These are phyloP conservation scores for Dothidotthia symphoricarpi DNA, from an alignment of 2,329 filamentous ascomycete species.

Conservation along the genomic window DNA sequence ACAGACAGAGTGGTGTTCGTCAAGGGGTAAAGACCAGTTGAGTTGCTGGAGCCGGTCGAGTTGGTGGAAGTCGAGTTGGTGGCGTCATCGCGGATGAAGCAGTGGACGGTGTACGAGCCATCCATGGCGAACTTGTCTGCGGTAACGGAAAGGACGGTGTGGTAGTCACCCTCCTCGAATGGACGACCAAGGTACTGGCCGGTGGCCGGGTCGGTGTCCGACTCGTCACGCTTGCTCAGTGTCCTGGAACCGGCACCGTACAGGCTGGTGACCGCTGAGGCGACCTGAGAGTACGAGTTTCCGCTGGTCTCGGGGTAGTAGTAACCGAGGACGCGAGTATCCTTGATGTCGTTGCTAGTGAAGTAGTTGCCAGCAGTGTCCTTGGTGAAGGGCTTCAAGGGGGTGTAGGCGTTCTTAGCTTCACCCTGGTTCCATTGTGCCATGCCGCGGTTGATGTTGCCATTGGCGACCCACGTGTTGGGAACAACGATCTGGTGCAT, in stretches of 20 bases:
- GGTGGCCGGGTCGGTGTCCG: conserved; percentile 10
- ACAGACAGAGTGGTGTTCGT: conserved; percentile 19
- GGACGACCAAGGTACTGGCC: conserved; percentile 35
- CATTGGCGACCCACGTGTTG: conserved; percentile 61
- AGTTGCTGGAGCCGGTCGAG: conserved; percentile 10
- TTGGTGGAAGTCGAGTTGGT: conserved; percentile 21
- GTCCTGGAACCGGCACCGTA: conserved; percentile 44
- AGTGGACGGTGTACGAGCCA: conserved; percentile 40
- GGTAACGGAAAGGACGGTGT: conserved; percentile 34
- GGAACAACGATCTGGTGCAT: conserved; percentile 77
- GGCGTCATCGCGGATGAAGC: conserved; percentile 34
- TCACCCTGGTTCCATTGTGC: conserved; percentile 45
- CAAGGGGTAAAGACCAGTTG: conserved; percentile 16
- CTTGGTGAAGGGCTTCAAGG: conserved; percentile 40
- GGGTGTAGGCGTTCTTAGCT: conserved; percentile 54
- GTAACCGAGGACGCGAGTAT: conserved; percentile 45
- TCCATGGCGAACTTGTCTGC: conserved; percentile 37
- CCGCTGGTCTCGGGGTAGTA: conserved; percentile 38
- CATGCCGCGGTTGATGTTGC: conserved; percentile 31
- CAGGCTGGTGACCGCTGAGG: conserved; percentile 28
- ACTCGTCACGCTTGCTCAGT: conserved; percentile 22
- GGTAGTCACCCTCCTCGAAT: conserved; percentile 37
- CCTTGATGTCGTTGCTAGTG: conserved; percentile 31
- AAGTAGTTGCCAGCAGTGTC: conserved; percentile 48
- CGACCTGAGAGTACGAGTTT: conserved; percentile 22